These are phyloP conservation scores for Dalbergia oliveri DNA, from an alignment of 306 rosid species.

Conservation along the genomic window DNA sequence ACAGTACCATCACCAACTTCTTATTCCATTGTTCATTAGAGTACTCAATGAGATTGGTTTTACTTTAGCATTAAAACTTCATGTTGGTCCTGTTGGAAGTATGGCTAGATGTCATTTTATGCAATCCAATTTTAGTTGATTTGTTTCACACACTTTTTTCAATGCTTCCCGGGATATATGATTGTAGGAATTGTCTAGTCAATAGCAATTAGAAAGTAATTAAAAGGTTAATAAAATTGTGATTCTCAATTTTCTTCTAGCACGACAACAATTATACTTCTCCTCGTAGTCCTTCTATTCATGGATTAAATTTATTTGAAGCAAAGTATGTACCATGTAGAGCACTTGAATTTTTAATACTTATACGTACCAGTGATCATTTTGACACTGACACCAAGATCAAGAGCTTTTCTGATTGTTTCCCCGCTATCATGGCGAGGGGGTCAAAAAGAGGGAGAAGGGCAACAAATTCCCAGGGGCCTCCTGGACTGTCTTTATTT, in stretches of 20 bases:
- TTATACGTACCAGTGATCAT: conserved; percentile 71
- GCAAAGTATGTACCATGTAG: background rate
- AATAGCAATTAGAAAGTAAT: too few species aligned
- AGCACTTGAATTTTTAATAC: background rate
- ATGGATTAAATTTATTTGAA: conserved; percentile 21
- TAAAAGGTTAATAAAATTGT: background rate
- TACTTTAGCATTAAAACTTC: background rate
- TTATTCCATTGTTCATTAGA: background rate
- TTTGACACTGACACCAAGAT: conserved; percentile 81
- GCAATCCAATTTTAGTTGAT: conserved; percentile 15
- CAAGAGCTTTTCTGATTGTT: conserved; percentile 83
- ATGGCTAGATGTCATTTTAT: conserved; percentile 9
- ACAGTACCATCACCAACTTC: conserved; percentile 6
- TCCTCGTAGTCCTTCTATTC: conserved; percentile 2
- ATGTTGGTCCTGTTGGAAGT: background rate
- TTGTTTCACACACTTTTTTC: background rate
- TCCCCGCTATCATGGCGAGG: conserved; percentile 86
- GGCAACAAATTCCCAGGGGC: conserved; percentile 84
- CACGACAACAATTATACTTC: conserved; percentile 5
- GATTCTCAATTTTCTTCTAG: background rate
- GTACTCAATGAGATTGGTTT: background rate
- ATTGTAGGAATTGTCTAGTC: background rate
- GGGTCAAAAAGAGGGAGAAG: conserved; percentile 85
- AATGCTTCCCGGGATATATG: background rate
- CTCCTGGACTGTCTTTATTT: conserved; percentile 72